Evolutionary conservation across 805 yeast genomes (phyloP).

Genomic region (Metschnikowia reukaufii): DNA sequence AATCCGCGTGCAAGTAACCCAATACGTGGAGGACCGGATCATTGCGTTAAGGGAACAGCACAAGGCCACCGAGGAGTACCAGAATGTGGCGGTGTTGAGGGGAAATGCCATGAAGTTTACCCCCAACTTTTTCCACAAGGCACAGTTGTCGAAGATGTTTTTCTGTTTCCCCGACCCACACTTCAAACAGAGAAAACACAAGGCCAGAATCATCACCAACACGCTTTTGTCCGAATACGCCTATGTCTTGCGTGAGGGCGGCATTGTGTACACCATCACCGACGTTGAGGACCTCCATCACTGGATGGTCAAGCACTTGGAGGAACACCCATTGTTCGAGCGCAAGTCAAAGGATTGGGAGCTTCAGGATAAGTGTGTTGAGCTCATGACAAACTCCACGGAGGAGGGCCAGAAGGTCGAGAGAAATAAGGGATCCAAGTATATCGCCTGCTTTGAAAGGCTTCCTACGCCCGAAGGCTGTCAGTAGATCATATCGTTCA

Average conservation of each 20-base stretch:
- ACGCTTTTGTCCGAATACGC: conserved; percentile 92
- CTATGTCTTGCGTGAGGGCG: conserved; percentile 80
- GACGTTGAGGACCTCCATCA: conserved; percentile 90
- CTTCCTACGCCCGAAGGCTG: conserved; percentile 55
- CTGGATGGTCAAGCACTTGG: conserved; percentile 95
- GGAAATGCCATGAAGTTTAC: conserved; percentile 97
- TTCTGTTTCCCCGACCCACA: conserved; percentile 99
- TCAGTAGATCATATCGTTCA: conserved; percentile 7
- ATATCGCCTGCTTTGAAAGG: conserved; percentile 82
- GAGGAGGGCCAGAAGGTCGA: conserved; percentile 98
- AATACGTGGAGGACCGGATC: conserved; percentile 93
- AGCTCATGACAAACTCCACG: conserved; percentile 86
- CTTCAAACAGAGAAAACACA: conserved; percentile 95
- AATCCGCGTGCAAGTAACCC: conserved; percentile 95
- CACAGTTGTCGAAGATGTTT: conserved; percentile 86
- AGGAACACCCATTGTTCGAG: conserved; percentile 87
- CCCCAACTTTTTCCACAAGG: conserved; percentile 86
- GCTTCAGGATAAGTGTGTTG: conserved; percentile 72
- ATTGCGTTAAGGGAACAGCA: conserved; percentile 74
- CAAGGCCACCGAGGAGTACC: conserved; percentile 48
- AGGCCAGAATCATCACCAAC: conserved; percentile 91
- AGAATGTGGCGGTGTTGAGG: conserved; percentile 85
- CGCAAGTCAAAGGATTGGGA: conserved; percentile 82
- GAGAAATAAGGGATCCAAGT: conserved; percentile 85
- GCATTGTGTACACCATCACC: conserved; percentile 89